Base-by-base conservation (phyloP, 2,329 filamentous ascomycete species). In the Cladophialophora chaetospira region DNA sequence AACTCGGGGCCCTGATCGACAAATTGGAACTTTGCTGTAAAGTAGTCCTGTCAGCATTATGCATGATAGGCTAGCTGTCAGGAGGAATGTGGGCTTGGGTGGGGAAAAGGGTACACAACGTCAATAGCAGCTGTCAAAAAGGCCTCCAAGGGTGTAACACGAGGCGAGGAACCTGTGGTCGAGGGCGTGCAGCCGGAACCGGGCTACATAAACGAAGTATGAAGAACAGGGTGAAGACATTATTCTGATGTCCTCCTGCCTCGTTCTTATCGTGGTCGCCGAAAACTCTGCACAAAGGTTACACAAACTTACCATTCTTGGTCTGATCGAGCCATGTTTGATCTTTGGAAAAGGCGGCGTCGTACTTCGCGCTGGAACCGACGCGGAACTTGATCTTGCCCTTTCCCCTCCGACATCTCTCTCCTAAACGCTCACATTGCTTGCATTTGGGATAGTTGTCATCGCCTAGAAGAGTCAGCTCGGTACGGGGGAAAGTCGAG, bases 251-350 rank as follows among this genome's bases (percentile, higher is more conserved):
- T 21, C 3, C 4, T 13, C 44, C 17, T 47, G 35, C 46, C 10
- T 31, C 15, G 17, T 11, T 26, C 46, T 28, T 36, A n/a, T 23
- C 31, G 10, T 11, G 23, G 25, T 11, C 25, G 29, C 40, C 17
- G 15, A 47, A 52, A 44, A 49, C 8, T 31, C 23, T 46, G 44
- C 25, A 29, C 35, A 31, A 26, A 21, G 54, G 60, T 63, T 51
- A 51, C 57, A 63, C 57, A 48, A 31, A 61, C 64, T 60, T 63
- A 66, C 64, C 63, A 55, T 64, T 63, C 43, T 62, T 64, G 50
- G 61, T 63, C 36, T 63, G 63, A 47, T 61, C 58, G 33, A 66
- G 50, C 64, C 64, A 66, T 54, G 62, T 54, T 50, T 66, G 64
- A 51, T 65, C 56, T 53, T 63, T 65, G 44, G 62, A 44, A 47